These are phyloP conservation scores for Lantana camara DNA, from an alignment of 257 asterid species.

Conservation along the genomic window DNA sequence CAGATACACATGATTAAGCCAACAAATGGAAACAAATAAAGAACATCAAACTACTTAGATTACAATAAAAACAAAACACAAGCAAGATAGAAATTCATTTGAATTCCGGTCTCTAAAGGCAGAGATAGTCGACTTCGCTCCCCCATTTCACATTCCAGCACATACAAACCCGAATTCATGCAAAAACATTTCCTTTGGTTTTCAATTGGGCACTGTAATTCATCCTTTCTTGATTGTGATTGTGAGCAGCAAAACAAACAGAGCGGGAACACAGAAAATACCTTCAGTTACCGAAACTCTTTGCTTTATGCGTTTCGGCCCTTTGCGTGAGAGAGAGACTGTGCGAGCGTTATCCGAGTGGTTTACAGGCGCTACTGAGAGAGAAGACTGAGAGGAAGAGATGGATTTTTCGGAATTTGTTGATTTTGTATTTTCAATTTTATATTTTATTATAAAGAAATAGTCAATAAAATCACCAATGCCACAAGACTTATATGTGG, in stretches of 20 bases:
- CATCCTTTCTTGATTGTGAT: neutral
- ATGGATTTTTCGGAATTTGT: neutral
- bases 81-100: neutral
- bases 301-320: neutral
- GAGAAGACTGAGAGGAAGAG: neutral
- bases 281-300: constrained; percentile 4
- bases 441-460: neutral
- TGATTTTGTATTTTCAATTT: neutral
- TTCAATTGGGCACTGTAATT: too few species aligned
- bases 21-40: neutral
- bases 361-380: neutral
- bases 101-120: neutral
- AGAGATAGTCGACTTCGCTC: neutral
- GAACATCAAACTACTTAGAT: neutral
- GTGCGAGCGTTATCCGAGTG: constrained; percentile 6
- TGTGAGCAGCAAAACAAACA: neutral
- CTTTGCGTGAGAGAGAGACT: neutral
- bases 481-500: constrained; percentile 1
- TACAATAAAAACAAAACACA: neutral
- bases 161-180: neutral
- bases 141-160: neutral
- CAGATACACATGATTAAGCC: neutral
- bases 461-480: neutral
- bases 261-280: neutral
- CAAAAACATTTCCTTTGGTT: too few species aligned